Evolutionary conservation across 768 basidiomycete genomes (phyloP), one percentile per base, ranked within the genome.

Genomic region (Kwoniella europaea): DNA sequence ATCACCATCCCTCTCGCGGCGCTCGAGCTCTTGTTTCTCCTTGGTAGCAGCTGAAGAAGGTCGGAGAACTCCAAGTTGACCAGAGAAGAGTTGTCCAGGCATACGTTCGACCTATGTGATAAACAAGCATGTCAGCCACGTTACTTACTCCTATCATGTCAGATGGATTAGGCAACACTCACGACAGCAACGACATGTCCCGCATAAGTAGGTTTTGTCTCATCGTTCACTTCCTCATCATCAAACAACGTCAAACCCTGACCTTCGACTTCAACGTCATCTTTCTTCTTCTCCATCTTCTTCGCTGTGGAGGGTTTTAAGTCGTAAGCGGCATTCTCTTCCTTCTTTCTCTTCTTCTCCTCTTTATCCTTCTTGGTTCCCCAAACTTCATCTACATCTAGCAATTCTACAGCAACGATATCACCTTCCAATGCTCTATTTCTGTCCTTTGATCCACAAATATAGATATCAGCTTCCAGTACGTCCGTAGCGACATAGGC

Each of bases 301-400:
- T 90, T 91, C 59, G 79, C 75, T 24, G 76, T 74, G 6, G 89
- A 87, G 83, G 90, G 92, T 58, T 82, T 77, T 66, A 91, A 81
- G 79, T 98, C 96, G 83, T 94, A 98, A 0, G 94, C 93, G 35
- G 94, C 91, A 82, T 95, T 97, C 85, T 98, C 97, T 85, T 98
- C 97, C 88, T 99, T 99, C 86, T 98, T 98, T 80, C 96, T 88
- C 87, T 99, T 98, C 90, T 99, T 99, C 86, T 98, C 97, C 84
- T 98, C 97, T 86, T 99, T 99, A 86, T 99, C 97, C 85, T 99
- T 99, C 88, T 99, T 99, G 5, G 97, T 97, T 10, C 92, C 91
- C 85, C 85, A 86, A 15, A 97, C 95, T 84, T 98, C 95, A 78
- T 98, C 94, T 27, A 98, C 96, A 77, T 99, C 97, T 66, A 99